Base-by-base conservation (phyloP, 2,329 filamentous ascomycete species). In the Neospermospora avenae region DNA sequence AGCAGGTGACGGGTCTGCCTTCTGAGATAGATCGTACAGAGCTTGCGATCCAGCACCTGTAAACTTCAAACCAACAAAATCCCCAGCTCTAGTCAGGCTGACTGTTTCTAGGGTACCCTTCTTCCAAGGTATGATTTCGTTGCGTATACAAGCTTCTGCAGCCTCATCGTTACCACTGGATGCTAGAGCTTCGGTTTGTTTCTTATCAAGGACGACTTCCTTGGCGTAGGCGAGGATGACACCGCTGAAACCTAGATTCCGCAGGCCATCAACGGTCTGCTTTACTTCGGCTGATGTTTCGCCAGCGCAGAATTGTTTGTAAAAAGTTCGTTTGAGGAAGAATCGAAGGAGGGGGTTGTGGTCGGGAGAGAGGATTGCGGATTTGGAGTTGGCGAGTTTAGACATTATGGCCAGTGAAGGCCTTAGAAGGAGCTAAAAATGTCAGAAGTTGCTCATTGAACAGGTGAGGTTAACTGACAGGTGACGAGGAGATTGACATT, bases 241-340 rank as follows among this genome's bases (percentile, higher is more conserved):
- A 13, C 92, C 93, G 24, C 83, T 84, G 71, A 91, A 96, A 1
- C 93, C 93, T 46, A 93, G 85, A 34, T 78, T 74, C 73, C 91
- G 90, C 10, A 96, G 79, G 1, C 80, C 77, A 1, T 80, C 71
- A 31, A 91, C 83, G 0, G 88, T 92, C 31, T 73, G 75, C 44
- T 79, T 77, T 1, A 96, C 88, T 74, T 96, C 90, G 1, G 73
- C 69, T 0, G 82, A 79, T 52, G 84, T 88, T 75, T 92, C 89
- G 28, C 93, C 93, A 0, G 90, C 91, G 74, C 93, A 97, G 75
- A 96, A 97, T 70, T 97, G 93, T 24, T 86, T 85, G 73, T 96
- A 96, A 69, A 96, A 92, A 0, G 91, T 96, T 71, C 86, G 84
- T 73, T 92, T 91, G 53, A 96, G 78, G 44, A 92, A 71, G 61